phyloP scores from a whole-genome alignment of 306 rosid genomes.

The Corylus heterophylla region DNA sequence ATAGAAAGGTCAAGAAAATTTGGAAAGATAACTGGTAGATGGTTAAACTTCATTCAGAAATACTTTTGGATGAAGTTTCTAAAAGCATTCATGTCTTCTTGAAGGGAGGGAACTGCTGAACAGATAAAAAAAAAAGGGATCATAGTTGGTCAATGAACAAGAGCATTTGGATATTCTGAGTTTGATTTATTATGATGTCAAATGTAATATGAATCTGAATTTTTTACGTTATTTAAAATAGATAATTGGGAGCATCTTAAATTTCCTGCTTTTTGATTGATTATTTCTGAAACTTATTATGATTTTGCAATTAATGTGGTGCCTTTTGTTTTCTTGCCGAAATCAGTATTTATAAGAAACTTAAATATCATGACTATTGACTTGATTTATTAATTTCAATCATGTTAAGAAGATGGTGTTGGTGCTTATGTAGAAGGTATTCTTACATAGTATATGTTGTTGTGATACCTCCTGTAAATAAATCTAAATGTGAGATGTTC shows the following conservation, averaged over 20 bases:
- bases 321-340: not conserved
- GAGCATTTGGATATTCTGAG: not conserved
- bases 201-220: not conserved
- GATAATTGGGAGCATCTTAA: not conserved
- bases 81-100: not conserved
- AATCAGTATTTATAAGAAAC: not conserved
- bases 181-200: not conserved
- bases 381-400: not conserved
- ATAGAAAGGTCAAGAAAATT: not conserved
- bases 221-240: too few relatives aligned
- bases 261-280: not conserved
- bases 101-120: not conserved
- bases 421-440: not conserved
- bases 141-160: not conserved
- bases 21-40: not conserved
- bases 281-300: not conserved
- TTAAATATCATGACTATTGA: not conserved
- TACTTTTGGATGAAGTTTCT: not conserved
- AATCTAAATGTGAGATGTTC: not conserved
- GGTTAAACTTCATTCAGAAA: not conserved
- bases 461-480: not conserved
- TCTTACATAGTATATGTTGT: not conserved
- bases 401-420: not conserved
- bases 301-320: not conserved
- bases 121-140: not conserved